phyloP scores from a whole-genome alignment of 306 rosid species.

The Glycine tomentella region DNA sequence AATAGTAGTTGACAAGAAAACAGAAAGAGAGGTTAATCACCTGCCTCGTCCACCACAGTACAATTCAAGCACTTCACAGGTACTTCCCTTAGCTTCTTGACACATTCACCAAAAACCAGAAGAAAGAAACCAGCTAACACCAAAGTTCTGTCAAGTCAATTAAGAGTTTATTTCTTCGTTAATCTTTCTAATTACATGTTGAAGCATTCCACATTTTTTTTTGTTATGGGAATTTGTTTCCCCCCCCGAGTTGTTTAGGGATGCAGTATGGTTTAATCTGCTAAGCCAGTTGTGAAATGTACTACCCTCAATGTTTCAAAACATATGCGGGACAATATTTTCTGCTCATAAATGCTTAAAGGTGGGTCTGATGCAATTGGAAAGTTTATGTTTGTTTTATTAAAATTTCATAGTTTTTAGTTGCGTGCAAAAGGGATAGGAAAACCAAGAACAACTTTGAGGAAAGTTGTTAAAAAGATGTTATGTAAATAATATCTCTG shows the following conservation, averaged over 20 bases:
- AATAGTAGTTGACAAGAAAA: conserved; percentile 69
- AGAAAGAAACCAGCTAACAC: conserved; percentile 61
- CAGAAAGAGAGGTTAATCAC: conserved; percentile 55
- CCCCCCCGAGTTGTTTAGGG: conserved; percentile 44
- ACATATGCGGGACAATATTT: conserved; percentile 49
- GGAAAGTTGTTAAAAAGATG: background rate
- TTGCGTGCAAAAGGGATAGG: background rate
- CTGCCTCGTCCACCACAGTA: conserved; percentile 50
- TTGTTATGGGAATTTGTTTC: conserved; percentile 53
- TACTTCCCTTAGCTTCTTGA: conserved; percentile 77
- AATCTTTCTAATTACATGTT: conserved; percentile 48
- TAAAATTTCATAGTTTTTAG: background rate
- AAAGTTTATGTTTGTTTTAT: conserved; percentile 28
- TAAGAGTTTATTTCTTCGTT: conserved; percentile 41
- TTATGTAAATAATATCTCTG: background rate
- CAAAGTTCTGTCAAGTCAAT: conserved; percentile 43
- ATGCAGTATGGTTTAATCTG: conserved; percentile 53
- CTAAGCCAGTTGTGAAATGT: conserved; percentile 43
- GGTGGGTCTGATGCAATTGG: conserved; percentile 55
- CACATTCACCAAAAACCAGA: conserved; percentile 60
- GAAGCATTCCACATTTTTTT: conserved; percentile 47
- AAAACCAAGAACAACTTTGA: background rate
- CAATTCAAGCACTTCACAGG: conserved; percentile 81
- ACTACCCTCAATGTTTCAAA: conserved; percentile 42
- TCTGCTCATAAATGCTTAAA: conserved; percentile 51